Conservation (phyloP, 306 rosid species). For the Pyrus pyrifolia region DNA sequence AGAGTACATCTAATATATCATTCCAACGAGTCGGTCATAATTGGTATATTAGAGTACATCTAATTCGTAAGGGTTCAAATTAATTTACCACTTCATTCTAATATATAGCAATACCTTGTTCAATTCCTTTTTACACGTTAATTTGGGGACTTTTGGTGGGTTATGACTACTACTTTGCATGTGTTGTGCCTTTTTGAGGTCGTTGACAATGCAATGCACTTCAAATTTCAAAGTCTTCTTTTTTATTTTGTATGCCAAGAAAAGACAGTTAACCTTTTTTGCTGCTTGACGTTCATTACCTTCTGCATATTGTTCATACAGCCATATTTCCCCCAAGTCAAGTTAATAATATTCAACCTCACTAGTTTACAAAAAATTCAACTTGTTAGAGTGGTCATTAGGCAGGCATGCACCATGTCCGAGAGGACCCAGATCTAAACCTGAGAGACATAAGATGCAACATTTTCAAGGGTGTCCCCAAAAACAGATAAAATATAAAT, state of each 20-base stretch:
- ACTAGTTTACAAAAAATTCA: background rate
- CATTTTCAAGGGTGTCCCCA: constrained; percentile 59
- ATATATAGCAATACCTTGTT: background rate
- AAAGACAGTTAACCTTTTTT: constrained; percentile 9
- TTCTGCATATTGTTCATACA: background rate
- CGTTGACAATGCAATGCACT: constrained; percentile 7
- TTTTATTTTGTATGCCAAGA: constrained; percentile 2
- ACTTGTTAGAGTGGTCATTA: background rate
- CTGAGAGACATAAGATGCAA: constrained; percentile 47
- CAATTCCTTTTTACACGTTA: background rate
- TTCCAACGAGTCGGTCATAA: background rate
- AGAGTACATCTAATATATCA: background rate
- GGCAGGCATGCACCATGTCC: constrained; percentile 8
- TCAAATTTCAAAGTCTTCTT: background rate
- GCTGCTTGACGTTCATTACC: constrained; percentile 1
- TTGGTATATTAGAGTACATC: background rate
- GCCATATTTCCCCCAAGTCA: background rate
- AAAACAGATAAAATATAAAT: constrained; percentile 4
- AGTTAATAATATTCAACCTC: background rate
- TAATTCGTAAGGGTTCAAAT: background rate
- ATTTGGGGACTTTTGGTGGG: background rate
- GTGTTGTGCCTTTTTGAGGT: background rate
- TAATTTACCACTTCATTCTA: background rate
- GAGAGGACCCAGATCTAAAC: constrained; percentile 18
- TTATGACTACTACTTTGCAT: background rate